Evolutionary conservation across 2,329 filamentous ascomycete species (phyloP).

Genomic region (Phialophora expanda): DNA sequence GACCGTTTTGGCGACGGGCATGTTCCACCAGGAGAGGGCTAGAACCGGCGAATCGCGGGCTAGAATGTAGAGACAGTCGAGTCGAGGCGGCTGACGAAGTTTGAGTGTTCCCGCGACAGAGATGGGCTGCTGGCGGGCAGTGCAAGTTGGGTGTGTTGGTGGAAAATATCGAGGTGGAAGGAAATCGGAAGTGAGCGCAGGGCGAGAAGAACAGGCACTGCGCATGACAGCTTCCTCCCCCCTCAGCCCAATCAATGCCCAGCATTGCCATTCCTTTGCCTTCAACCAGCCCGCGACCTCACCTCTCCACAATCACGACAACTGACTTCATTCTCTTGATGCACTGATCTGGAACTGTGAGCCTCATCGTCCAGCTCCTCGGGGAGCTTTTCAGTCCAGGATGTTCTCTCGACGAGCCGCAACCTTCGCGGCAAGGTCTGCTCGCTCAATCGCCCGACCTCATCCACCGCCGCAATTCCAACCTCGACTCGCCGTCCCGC

Average conservation of each 20-base stretch:
- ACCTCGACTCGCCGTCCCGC: conserved; percentile 38
- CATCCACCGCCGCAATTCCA: conserved; percentile 15
- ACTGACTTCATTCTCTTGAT: conserved; percentile 10
- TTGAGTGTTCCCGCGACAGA: conserved; percentile 53
- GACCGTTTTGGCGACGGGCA: conserved; percentile 29
- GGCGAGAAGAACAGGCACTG: conserved; percentile 12
- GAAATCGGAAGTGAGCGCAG: conserved; percentile 24
- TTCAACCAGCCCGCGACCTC: conserved; percentile 20
- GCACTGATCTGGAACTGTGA: conserved; percentile 25
- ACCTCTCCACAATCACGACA: conserved; percentile 12
- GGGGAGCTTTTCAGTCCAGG: conserved; percentile 37
- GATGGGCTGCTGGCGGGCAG: conserved; percentile 46
- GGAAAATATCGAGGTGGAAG: conserved; percentile 29
- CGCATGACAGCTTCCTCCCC: conserved; percentile 2
- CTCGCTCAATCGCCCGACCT: conserved; percentile 25
- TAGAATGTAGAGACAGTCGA: conserved; percentile 47
- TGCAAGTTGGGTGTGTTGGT: conserved; percentile 28
- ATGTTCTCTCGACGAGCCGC: conserved; percentile 55
- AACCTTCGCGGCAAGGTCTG: conserved; percentile 46
- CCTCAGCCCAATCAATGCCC: conserved; percentile 30
- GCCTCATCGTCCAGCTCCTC: conserved; percentile 16
- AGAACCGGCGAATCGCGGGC: conserved; percentile 47
- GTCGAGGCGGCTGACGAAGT: conserved; percentile 46
- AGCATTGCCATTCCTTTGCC: conserved; percentile 22
- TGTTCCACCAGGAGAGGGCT: conserved; percentile 47